Conservation (phyloP, 441 rosid genomes). For the Daphne laureola region DNA sequence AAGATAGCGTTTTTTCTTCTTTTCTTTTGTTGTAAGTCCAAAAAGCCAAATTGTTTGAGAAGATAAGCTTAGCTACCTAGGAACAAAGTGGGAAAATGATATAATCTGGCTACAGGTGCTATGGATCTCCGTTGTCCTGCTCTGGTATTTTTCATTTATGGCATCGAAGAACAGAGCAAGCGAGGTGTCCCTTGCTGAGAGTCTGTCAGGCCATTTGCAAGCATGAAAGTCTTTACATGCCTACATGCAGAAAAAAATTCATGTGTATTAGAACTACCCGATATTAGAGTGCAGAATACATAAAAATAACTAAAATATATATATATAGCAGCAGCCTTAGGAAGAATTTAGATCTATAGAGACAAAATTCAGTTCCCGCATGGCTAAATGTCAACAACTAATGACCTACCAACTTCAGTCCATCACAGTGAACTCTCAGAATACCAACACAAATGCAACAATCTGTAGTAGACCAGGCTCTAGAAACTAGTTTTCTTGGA, state of each 20-base stretch:
- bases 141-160: slow-evolving; percentile 37
- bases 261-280: not conserved
- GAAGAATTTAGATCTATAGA: not conserved
- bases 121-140: slow-evolving; percentile 27
- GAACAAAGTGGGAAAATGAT: slow-evolving; percentile 65
- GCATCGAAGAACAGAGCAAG: slow-evolving; percentile 54
- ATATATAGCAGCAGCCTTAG: too few species aligned
- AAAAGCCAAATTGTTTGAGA: too few species aligned
- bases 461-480: too few species aligned
- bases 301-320: not conserved
- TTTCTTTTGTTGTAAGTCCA: too few species aligned
- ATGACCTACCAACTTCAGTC: too few species aligned
- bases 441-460: too few species aligned
- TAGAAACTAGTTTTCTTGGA: too few species aligned
- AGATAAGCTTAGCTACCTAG: slow-evolving; percentile 28
- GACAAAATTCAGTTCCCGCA: not conserved
- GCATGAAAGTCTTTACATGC: slow-evolving; percentile 65
- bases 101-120: slow-evolving; percentile 39
- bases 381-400: too few species aligned
- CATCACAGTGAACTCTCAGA: too few species aligned
- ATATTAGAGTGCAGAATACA: not conserved
- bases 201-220: slow-evolving; percentile 56
- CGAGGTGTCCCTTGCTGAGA: slow-evolving; percentile 39
- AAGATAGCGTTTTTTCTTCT: too few species aligned
- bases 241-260: slow-evolving; percentile 16